These are phyloP conservation scores for Herpetospermum pedunculosum DNA, from an alignment of 306 rosid genomes.

Conservation along the genomic window DNA sequence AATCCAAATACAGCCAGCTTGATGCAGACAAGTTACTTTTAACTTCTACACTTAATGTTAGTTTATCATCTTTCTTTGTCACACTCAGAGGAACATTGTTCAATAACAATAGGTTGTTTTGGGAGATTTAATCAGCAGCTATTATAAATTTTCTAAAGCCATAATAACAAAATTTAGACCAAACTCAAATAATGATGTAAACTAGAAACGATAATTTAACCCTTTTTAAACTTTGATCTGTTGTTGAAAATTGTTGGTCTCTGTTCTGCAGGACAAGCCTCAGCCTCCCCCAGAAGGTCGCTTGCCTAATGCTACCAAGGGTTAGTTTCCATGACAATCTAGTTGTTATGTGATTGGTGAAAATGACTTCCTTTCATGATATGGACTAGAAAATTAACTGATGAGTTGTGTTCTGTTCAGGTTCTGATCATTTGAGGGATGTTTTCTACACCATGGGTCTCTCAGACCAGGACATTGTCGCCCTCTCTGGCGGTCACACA, in stretches of 20 bases:
- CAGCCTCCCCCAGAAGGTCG: conserved; percentile 87
- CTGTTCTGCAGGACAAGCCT: conserved; percentile 52
- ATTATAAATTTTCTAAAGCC: not conserved
- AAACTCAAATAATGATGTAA: not conserved
- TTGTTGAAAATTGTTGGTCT: not conserved
- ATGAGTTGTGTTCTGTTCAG: conserved; percentile 21
- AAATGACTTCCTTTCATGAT: not conserved
- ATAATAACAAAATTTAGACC: not conserved
- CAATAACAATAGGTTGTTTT: no score
- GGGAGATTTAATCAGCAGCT: not conserved
- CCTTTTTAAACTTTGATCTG: not conserved
- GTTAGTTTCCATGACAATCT: conserved; percentile 19
- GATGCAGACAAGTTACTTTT: no score
- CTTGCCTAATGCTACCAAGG: conserved; percentile 71
- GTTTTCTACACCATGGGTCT: conserved; percentile 89
- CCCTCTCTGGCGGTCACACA: conserved; percentile 92
- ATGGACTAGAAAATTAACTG: not conserved
- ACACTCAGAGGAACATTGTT: not conserved
- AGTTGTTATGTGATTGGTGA: not conserved
- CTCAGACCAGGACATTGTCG: conserved; percentile 78
- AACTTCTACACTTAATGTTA: no score
- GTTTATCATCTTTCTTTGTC: not conserved
- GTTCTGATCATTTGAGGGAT: conserved; percentile 77
- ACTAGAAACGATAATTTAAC: not conserved
- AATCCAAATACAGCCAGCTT: not conserved